These are phyloP conservation scores for Chalaropsis ovoidea DNA, from an alignment of 2,329 filamentous ascomycete genomes.

Conservation along the genomic window DNA sequence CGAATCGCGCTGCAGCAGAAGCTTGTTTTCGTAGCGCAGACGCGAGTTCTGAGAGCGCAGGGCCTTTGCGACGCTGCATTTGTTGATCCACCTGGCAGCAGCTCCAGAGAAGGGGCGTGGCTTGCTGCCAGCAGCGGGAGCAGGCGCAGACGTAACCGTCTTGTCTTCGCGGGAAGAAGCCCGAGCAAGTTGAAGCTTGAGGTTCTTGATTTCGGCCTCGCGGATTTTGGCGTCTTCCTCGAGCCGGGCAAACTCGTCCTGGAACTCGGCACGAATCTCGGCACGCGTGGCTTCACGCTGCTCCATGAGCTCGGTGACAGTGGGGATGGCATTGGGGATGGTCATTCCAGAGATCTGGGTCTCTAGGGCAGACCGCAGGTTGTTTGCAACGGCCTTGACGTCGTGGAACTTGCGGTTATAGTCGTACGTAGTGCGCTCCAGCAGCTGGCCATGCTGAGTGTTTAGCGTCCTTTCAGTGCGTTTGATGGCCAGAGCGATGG, in stretches of 20 bases:
- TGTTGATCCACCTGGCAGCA: background rate
- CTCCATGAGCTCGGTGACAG: background rate
- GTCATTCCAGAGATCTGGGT: background rate
- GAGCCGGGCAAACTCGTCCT: background rate
- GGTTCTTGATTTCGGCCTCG: background rate
- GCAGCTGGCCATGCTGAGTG: background rate
- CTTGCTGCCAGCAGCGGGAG: background rate
- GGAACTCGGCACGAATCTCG: background rate
- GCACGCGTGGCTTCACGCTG: background rate
- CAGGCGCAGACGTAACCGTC: background rate
- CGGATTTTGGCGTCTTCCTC: background rate
- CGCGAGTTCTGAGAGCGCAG: background rate
- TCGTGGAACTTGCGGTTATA: background rate
- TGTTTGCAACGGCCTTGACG: background rate
- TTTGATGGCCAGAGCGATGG: background rate
- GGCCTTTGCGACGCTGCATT: background rate
- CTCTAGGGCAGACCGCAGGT: background rate
- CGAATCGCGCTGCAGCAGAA: conserved; percentile 4
- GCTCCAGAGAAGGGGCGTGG: background rate
- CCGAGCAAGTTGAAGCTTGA: background rate
- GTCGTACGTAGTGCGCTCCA: background rate
- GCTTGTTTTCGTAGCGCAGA: background rate
- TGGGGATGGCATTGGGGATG: background rate
- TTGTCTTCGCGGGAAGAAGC: background rate
- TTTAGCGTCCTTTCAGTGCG: background rate